Evolutionary conservation across 345 rosid genomes (phyloP).

Genomic region (thale cress (Arabidopsis thaliana)): TAIR10.1 NC_003070.9:18991001-18991500

Average conservation of each 20-base stretch:
- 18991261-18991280: neutral
- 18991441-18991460: slow-evolving; percentile 24
- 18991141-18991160: slow-evolving; percentile 39
- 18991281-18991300: slow-evolving; percentile 20
- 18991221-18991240: slow-evolving; percentile 21
- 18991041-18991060: slow-evolving; percentile 38
- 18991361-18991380: neutral
- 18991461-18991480: slow-evolving; percentile 32
- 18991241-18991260: slow-evolving; percentile 27
- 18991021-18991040: slow-evolving; percentile 31
- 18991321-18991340: neutral
- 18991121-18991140: slow-evolving; percentile 37
- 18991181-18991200: slow-evolving; percentile 16
- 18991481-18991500: slow-evolving; percentile 27
- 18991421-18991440: neutral
- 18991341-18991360: neutral
- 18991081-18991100: slow-evolving; percentile 43
- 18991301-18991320: slow-evolving; percentile 10
- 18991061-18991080: slow-evolving; percentile 41
- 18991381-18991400: slow-evolving; percentile 16
- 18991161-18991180: slow-evolving; percentile 43
- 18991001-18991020: slow-evolving; percentile 40
- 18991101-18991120: slow-evolving; percentile 22
- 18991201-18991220: slow-evolving; percentile 31
- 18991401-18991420: neutral